Conservation (phyloP, 176 grass and related monocot species). For the Metroxylon sagu region DNA sequence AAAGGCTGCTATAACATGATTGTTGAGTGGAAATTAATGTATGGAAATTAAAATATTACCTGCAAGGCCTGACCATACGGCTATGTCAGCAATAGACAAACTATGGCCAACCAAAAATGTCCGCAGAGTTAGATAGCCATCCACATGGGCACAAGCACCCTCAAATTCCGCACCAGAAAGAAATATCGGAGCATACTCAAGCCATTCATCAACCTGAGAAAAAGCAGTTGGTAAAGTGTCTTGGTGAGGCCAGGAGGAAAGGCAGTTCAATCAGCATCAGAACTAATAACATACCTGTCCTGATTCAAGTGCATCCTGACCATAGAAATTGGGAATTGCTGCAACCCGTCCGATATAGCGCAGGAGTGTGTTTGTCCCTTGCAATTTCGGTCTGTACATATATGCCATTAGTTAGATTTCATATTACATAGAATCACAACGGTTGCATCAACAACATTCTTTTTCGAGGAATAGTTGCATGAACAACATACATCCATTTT, state of each 20-base stretch:
- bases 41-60: slow-evolving; percentile 23
- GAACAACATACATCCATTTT: background rate
- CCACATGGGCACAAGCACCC: slow-evolving; percentile 46
- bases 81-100: slow-evolving; percentile 68
- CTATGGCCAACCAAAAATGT: slow-evolving; percentile 74
- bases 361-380: slow-evolving; percentile 60
- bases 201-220: slow-evolving; percentile 80
- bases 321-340: slow-evolving; percentile 57
- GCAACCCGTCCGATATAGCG: slow-evolving; percentile 42
- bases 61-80: slow-evolving; percentile 71
- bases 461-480: background rate
- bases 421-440: slow-evolving; percentile 20
- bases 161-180: slow-evolving; percentile 74
- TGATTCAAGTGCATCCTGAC: slow-evolving; percentile 41
- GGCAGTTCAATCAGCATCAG: background rate
- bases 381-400: slow-evolving; percentile 47
- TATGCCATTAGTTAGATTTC: background rate
- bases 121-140: slow-evolving; percentile 41
- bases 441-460: background rate
- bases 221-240: background rate
- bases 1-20: too few species aligned
- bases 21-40: too few species aligned
- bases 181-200: slow-evolving; percentile 54
- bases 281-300: slow-evolving; percentile 44
- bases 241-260: background rate